Evolutionary conservation across 305 asterid genomes (phyloP).

Genomic region (Solanum chacoense): DNA sequence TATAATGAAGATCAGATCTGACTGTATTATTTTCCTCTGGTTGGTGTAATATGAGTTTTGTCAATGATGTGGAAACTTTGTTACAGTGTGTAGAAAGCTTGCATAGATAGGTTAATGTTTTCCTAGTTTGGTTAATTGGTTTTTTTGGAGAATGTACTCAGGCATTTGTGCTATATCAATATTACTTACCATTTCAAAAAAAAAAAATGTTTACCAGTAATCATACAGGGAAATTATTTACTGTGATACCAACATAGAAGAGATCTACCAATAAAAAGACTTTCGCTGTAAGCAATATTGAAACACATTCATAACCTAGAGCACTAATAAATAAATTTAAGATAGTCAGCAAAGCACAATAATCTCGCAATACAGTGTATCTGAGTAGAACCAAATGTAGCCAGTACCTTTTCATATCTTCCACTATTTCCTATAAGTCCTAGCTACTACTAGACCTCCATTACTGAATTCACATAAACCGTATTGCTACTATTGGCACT

Average conservation of each 20-base stretch:
- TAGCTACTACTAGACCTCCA: not conserved
- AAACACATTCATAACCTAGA: not conserved
- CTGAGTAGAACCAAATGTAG: not conserved
- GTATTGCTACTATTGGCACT: not conserved
- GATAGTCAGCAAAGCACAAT: not conserved
- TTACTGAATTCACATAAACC: not conserved
- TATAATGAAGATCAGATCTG: not conserved
- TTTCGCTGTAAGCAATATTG: not conserved
- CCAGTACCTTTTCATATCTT: not conserved
- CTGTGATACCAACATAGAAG: not conserved
- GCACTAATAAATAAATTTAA: not conserved
- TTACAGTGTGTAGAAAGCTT: not conserved
- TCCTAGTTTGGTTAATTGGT: not conserved
- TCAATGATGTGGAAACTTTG: not conserved
- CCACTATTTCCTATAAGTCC: not conserved
- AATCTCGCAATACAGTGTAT: not conserved
- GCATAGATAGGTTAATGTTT: not conserved
- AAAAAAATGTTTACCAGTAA: not conserved
- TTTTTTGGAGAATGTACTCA: not conserved
- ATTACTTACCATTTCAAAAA: not conserved
- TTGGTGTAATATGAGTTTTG: not conserved
- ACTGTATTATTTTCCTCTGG: not conserved
- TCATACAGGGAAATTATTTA: not conserved
- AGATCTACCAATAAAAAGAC: not conserved
- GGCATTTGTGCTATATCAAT: not conserved